Evolutionary conservation across 176 grass and related monocot species (phyloP).

Genomic region (Triticum dicoccoides): DNA sequence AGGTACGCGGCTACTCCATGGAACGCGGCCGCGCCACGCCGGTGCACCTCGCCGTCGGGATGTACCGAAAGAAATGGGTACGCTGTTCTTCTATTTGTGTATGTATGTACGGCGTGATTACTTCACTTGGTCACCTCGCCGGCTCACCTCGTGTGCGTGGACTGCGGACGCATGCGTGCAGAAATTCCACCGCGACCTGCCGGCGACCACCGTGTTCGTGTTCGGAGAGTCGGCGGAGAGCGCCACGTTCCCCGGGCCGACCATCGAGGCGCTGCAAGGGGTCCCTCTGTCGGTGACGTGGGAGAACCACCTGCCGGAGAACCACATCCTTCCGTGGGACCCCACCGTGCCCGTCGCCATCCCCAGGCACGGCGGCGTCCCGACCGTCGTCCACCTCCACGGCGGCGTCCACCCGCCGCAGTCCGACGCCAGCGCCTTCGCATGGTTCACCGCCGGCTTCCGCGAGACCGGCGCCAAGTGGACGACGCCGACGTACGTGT

Average conservation of each 20-base stretch:
- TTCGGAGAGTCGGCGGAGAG: slow-evolving; percentile 31
- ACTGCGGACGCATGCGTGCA: neutral
- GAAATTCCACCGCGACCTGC: slow-evolving; percentile 86
- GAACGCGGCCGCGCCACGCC: slow-evolving; percentile 32
- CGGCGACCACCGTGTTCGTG: slow-evolving; percentile 63
- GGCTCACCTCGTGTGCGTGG: neutral
- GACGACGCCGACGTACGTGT: slow-evolving; percentile 42
- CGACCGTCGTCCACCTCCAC: slow-evolving; percentile 78
- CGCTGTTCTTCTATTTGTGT: neutral
- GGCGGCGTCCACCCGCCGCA: slow-evolving; percentile 50
- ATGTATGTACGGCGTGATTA: neutral
- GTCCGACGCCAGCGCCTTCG: slow-evolving; percentile 51
- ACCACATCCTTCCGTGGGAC: slow-evolving; percentile 77
- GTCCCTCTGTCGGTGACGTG: slow-evolving; percentile 60
- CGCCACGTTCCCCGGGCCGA: slow-evolving; percentile 63
- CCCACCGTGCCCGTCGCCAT: slow-evolving; percentile 53
- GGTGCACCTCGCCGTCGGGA: slow-evolving; percentile 56
- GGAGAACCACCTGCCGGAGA: slow-evolving; percentile 59
- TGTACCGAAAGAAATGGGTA: slow-evolving; percentile 84
- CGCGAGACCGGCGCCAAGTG: slow-evolving; percentile 34
- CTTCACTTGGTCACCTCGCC: neutral
- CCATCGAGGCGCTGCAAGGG: slow-evolving; percentile 59
- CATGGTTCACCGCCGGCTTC: slow-evolving; percentile 74
- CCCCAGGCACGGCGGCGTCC: slow-evolving; percentile 51
- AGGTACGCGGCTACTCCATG: slow-evolving; percentile 54